Evolutionary conservation across 257 asterid species (phyloP).

Genomic region (Solanum peruvianum): DNA sequence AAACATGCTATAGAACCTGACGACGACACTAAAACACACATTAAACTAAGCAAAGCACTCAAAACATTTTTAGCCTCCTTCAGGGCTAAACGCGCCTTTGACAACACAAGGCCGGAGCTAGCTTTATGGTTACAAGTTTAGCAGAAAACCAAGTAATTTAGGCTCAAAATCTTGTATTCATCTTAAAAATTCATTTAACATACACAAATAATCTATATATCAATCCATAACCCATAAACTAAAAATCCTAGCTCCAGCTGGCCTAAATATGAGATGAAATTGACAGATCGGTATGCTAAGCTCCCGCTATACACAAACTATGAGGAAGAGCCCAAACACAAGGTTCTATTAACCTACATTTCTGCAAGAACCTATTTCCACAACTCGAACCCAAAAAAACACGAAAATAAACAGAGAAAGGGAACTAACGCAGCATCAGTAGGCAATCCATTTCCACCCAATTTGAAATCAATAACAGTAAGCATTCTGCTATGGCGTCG

Average conservation of each 20-base stretch:
- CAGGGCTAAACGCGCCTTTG: neutral
- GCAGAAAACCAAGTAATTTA: neutral
- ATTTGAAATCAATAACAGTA: conserved; percentile 23
- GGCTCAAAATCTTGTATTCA: neutral
- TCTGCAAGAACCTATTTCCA: neutral
- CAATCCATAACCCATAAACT: neutral
- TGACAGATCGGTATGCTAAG: neutral
- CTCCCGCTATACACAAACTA: neutral
- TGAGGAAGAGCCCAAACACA: neutral
- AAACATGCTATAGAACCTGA: neutral
- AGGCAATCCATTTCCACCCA: conserved; percentile 48
- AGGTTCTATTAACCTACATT: neutral
- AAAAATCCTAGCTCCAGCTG: neutral
- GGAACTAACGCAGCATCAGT: conserved; percentile 36
- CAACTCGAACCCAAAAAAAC: neutral
- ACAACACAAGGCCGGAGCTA: neutral
- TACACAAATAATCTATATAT: neutral
- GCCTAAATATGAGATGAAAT: neutral
- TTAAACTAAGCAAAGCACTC: neutral
- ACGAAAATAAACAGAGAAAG: neutral
- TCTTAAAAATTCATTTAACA: neutral
- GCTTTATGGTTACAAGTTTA: neutral
- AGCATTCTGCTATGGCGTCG: conserved; percentile 41
- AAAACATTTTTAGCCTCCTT: neutral
- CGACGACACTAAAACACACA: neutral